These are phyloP conservation scores for Linnemannia zychae DNA, from an alignment of 192 early-diverging fungal genomes.

Conservation along the genomic window DNA sequence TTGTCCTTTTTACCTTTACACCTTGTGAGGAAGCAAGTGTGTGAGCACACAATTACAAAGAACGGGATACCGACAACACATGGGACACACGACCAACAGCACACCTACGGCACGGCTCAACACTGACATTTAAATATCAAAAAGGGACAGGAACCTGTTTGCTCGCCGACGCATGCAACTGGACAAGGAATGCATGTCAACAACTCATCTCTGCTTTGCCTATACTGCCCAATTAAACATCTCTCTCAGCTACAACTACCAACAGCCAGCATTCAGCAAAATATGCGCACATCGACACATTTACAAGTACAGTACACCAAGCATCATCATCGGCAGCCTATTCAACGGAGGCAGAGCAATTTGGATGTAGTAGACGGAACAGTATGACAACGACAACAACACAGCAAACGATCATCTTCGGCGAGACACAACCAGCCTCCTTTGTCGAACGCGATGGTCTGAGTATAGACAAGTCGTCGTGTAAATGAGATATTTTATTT, in stretches of 20 bases:
- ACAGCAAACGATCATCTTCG: too few species aligned
- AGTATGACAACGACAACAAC: neutral
- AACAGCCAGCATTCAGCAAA: neutral
- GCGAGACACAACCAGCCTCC: neutral
- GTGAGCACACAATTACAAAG: constrained; percentile 1
- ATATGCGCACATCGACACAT: neutral
- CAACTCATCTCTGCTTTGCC: neutral
- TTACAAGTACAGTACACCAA: neutral
- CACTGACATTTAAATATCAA: neutral
- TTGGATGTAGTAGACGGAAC: neutral
- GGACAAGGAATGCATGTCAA: constrained; percentile 1
- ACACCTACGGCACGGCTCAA: neutral
- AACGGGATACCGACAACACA: neutral
- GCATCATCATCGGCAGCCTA: neutral
- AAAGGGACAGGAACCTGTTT: neutral
- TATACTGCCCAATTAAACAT: neutral
- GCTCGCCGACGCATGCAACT: neutral
- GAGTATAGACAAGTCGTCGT: constrained; percentile 7
- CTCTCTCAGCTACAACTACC: neutral
- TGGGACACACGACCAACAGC: neutral
- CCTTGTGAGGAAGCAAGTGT: constrained; percentile 18
- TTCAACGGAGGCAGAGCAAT: neutral
- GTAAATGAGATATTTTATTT: constrained; percentile 17
- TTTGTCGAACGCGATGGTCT: constrained; percentile 1
- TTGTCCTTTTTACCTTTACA: constrained; percentile 18